phyloP scores from a whole-genome alignment of 2,329 filamentous ascomycete species.

The Fusarium denticulatum region DNA sequence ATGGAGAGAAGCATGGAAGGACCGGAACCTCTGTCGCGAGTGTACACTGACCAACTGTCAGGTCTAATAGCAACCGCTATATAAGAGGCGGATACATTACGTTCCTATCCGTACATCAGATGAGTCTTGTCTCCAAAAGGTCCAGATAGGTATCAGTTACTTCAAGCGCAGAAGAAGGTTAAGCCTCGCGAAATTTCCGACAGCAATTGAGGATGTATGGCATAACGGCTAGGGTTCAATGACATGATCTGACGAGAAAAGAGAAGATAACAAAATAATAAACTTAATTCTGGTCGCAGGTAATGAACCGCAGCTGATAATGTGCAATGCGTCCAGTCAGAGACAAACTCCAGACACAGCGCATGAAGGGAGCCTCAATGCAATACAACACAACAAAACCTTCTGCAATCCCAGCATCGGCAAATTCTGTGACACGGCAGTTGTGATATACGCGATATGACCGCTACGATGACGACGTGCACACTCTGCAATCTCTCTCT shows the following conservation, averaged over 20 bases:
- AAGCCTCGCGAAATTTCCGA: background rate
- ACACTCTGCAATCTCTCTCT: background rate
- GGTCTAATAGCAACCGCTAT: rapidly evolving
- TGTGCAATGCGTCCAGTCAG: background rate
- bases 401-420: background rate
- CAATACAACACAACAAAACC: background rate
- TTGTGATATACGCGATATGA: background rate
- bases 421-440: background rate
- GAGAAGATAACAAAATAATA: background rate
- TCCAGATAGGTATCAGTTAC: background rate
- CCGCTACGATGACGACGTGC: background rate
- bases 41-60: background rate
- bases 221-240: background rate
- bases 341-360: background rate
- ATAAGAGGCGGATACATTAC: too few relatives aligned
- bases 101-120: background rate
- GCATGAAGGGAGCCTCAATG: background rate
- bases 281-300: background rate
- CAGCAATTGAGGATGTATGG: background rate
- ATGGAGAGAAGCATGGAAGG: background rate
- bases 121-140: rapidly evolving
- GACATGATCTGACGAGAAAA: background rate
- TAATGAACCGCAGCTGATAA: background rate
- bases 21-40: too few relatives aligned
- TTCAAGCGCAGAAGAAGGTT: rapidly evolving